Conservation (phyloP, 352 stramenopile species). For the Pythium brachiatum region DNA sequence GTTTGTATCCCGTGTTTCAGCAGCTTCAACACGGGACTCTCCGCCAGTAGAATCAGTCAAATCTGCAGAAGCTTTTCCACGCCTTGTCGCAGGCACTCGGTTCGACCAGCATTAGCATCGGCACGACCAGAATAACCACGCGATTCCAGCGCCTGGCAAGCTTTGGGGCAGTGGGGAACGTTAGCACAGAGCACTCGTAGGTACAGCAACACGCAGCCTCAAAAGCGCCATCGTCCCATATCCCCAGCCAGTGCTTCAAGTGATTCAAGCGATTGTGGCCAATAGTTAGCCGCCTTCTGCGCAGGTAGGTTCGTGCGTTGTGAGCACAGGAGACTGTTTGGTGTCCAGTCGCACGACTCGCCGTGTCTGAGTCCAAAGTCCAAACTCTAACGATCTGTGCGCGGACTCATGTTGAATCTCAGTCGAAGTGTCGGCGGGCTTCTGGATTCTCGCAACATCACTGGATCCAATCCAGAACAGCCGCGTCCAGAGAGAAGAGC, state of each 20-base stretch:
- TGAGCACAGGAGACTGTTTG: too few relatives aligned
- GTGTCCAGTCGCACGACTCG: neutral
- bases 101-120: neutral
- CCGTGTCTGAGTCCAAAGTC: neutral
- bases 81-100: slow-evolving; percentile 3
- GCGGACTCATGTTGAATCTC: slow-evolving; percentile 1
- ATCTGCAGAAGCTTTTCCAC: slow-evolving; percentile 1
- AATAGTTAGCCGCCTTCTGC: neutral
- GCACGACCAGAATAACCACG: neutral
- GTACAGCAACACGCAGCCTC: neutral
- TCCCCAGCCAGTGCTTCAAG: neutral
- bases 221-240: neutral
- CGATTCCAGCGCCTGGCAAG: neutral
- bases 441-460: neutral
- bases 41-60: neutral
- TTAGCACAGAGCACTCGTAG: neutral
- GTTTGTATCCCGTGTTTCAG: neutral
- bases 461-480: neutral
- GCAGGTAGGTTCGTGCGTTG: neutral
- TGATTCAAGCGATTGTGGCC: neutral
- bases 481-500: neutral
- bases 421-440: neutral
- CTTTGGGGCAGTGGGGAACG: neutral
- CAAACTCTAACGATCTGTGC: neutral
- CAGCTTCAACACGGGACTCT: neutral